These are phyloP conservation scores for Leptographium procerum DNA, from an alignment of 2,329 filamentous ascomycete genomes.

Conservation along the genomic window DNA sequence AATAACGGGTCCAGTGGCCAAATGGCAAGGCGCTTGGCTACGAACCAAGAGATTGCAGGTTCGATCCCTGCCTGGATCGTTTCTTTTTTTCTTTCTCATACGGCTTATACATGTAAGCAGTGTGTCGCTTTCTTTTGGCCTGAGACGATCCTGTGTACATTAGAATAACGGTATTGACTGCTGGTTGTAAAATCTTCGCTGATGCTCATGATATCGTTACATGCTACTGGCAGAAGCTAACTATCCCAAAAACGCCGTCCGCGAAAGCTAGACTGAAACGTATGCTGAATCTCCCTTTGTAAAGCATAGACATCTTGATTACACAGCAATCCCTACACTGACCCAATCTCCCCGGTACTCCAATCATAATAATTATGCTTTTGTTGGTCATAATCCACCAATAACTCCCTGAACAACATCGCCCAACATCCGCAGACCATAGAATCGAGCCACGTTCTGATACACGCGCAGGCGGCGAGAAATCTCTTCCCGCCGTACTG, in stretches of 20 bases:
- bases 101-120: too few relatives aligned
- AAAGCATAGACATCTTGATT: not conserved
- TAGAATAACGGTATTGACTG: too few relatives aligned
- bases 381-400: slow-evolving; percentile 26
- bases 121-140: too few relatives aligned
- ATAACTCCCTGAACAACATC: slow-evolving; percentile 58
- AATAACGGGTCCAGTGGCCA: slow-evolving; percentile 16
- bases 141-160: too few relatives aligned
- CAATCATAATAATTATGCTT: not conserved
- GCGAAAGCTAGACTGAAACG: not conserved
- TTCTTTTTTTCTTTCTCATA: not conserved
- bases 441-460: slow-evolving; percentile 63
- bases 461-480: slow-evolving; percentile 57
- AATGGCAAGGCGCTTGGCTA: slow-evolving; percentile 26
- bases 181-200: too few relatives aligned
- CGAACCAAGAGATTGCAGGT: slow-evolving; percentile 27
- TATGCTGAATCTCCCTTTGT: not conserved
- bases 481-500: slow-evolving; percentile 55
- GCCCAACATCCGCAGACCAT: slow-evolving; percentile 70
- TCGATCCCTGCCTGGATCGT: slow-evolving; percentile 22
- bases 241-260: not conserved
- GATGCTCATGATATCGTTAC: too few relatives aligned
- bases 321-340: not conserved
- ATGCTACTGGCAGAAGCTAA: too few relatives aligned
- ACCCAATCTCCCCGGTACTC: too few relatives aligned